Conservation (phyloP, 2,329 filamentous ascomycete genomes). For the Emergomyces pasteurianus region DNA sequence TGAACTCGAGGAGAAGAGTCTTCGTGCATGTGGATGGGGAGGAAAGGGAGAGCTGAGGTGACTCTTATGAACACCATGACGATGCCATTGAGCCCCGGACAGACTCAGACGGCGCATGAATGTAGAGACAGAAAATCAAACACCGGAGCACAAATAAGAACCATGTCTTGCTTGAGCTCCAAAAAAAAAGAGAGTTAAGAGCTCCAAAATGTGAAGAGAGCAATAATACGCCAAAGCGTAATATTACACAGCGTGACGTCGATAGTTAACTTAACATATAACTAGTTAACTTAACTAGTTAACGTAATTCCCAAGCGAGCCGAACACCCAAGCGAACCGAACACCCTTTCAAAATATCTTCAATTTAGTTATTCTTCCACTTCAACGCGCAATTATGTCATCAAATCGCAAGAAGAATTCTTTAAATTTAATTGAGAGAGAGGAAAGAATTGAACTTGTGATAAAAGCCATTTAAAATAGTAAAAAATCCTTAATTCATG, state of each 20-base stretch:
- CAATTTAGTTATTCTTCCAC: too few species aligned
- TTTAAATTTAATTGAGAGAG: too few species aligned
- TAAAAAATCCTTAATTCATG: too few species aligned
- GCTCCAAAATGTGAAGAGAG: conserved; percentile 7
- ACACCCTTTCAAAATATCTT: too few species aligned
- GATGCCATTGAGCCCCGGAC: conserved; percentile 33
- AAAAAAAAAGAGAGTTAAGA: background rate
- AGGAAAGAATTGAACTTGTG: too few species aligned
- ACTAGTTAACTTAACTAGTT: too few species aligned
- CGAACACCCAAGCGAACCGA: too few species aligned
- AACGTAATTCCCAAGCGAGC: too few species aligned
- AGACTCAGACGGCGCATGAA: conserved; percentile 35
- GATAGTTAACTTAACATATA: background rate
- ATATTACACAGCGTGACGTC: background rate
- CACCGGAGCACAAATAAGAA: conserved; percentile 16
- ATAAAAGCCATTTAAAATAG: too few species aligned
- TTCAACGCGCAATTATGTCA: too few species aligned
- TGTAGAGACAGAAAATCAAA: conserved; percentile 18
- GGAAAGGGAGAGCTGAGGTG: conserved; percentile 16
- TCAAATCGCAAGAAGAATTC: too few species aligned
- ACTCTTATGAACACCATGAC: conserved; percentile 27
- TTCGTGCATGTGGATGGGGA: conserved; percentile 10
- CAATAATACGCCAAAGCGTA: background rate
- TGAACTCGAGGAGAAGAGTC: conserved; percentile 21
- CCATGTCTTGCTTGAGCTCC: conserved; percentile 7